Evolutionary conservation across 2,329 filamentous ascomycete genomes (phyloP).

Genomic region (Curvularia sp.): DNA sequence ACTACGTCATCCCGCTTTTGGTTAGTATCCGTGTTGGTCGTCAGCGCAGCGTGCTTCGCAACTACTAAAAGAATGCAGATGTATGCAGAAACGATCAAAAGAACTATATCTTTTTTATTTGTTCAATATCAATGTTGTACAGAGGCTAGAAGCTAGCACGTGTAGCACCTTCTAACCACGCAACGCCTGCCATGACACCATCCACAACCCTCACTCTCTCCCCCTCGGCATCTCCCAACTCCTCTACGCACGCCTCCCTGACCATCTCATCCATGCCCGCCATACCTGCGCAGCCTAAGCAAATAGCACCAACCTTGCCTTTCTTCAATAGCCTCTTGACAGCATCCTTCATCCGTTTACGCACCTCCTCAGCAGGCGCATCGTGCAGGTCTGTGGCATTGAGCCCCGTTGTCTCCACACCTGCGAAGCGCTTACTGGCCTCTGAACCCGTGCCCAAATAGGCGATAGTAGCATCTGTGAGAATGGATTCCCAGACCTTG

Average conservation of each 20-base stretch:
- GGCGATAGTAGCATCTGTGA: conserved; percentile 68
- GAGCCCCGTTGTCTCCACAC: conserved; percentile 82
- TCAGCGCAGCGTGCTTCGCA: background rate
- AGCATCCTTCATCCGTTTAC: conserved; percentile 70
- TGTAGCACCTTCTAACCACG: conserved; percentile 64
- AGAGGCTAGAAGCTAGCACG: conserved; percentile 43
- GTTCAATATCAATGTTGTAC: background rate
- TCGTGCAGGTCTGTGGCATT: conserved; percentile 81
- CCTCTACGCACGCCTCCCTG: conserved; percentile 69
- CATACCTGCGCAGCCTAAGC: conserved; percentile 92
- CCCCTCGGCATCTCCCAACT: conserved; percentile 67
- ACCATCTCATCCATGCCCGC: conserved; percentile 82
- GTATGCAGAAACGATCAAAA: background rate
- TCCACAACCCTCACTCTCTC: conserved; percentile 75
- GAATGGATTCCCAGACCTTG: conserved; percentile 78
- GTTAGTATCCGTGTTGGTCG: background rate
- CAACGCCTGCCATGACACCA: conserved; percentile 74
- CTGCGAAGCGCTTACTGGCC: conserved; percentile 67
- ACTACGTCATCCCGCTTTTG: background rate
- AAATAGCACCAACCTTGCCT: conserved; percentile 69
- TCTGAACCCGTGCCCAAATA: conserved; percentile 65
- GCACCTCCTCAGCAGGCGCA: conserved; percentile 69
- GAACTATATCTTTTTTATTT: background rate
- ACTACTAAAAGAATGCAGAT: background rate
- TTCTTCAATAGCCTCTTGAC: conserved; percentile 69